Percentiles rank a stretch among this genome's conserved stretches.
Evolutionary conservation across 1,139 yeast species (phyloP).

Genomic region (Blastobotrys proliferans): DNA sequence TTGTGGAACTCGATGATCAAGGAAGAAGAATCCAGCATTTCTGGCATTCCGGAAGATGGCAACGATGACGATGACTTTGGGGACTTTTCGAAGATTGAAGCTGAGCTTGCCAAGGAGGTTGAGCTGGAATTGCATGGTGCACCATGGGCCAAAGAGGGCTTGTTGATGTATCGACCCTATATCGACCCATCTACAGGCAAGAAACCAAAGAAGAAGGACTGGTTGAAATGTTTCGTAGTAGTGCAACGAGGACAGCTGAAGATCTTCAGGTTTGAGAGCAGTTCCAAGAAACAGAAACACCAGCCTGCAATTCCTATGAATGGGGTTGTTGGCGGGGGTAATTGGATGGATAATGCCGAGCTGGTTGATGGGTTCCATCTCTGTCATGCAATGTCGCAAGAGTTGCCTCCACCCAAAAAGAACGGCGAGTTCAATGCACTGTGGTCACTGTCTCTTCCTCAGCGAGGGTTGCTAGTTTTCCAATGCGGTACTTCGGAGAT

Average conservation of each 20-base stretch:
- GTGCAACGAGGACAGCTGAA: constrained; percentile 34
- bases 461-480: constrained; percentile 33
- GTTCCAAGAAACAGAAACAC: constrained; percentile 30
- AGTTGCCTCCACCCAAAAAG: constrained; percentile 30
- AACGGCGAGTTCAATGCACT: constrained; percentile 25
- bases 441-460: constrained; percentile 38
- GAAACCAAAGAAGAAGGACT: constrained; percentile 23
- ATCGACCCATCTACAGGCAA: constrained; percentile 30
- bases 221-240: constrained; percentile 32
- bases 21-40: constrained; percentile 23
- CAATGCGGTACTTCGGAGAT: constrained; percentile 62
- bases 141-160: constrained; percentile 77
- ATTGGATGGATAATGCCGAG: constrained; percentile 49
- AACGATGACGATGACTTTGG: constrained; percentile 26
- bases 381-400: constrained; percentile 35
- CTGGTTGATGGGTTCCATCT: constrained; percentile 32
- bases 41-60: constrained; percentile 14
- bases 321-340: constrained; percentile 55
- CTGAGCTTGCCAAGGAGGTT: constrained; percentile 44
- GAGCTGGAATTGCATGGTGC: constrained; percentile 65
- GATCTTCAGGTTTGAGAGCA: constrained; percentile 29
- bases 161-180: constrained; percentile 49
- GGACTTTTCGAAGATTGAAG: constrained; percentile 30
- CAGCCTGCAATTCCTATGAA: constrained; percentile 64
- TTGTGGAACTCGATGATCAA: constrained; percentile 33